Evolutionary conservation across 345 rosid species (phyloP).

Genomic region (Gossypium australe): DNA sequence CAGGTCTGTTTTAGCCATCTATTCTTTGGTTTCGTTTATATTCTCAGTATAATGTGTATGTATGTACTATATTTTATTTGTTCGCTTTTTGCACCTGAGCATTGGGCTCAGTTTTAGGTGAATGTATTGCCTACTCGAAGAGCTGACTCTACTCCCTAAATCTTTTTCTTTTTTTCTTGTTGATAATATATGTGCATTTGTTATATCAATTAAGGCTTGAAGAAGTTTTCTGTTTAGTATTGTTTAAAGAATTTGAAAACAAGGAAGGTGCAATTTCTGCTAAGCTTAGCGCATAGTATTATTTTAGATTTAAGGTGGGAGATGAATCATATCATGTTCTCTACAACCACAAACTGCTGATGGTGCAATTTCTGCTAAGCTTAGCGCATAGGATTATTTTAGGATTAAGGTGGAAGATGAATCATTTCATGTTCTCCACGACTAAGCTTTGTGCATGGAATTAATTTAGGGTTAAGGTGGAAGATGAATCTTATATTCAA

Average conservation of each 20-base stretch:
- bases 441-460: neutral
- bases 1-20: conserved; percentile 45
- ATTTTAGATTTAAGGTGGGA: neutral
- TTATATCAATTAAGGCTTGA: neutral
- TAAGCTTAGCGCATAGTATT: neutral
- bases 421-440: neutral
- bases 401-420: neutral
- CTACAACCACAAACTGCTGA: too few species aligned
- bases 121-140: neutral
- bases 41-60: neutral
- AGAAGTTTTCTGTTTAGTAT: neutral
- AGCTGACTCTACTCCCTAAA: neutral
- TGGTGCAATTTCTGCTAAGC: too few species aligned
- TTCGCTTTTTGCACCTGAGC: neutral
- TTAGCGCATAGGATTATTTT: too few species aligned
- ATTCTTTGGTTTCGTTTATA: neutral
- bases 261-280: neutral
- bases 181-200: neutral
- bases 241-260: neutral
- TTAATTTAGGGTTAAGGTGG: too few species aligned
- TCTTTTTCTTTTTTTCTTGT: neutral
- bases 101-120: neutral
- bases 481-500: neutral
- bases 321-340: neutral
- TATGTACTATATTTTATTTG: neutral